A percentile compares a stretch with the other conserved stretches of the same genome.
Conservation (phyloP, 176 grass and related monocot species). For the Puya raimondii region DNA sequence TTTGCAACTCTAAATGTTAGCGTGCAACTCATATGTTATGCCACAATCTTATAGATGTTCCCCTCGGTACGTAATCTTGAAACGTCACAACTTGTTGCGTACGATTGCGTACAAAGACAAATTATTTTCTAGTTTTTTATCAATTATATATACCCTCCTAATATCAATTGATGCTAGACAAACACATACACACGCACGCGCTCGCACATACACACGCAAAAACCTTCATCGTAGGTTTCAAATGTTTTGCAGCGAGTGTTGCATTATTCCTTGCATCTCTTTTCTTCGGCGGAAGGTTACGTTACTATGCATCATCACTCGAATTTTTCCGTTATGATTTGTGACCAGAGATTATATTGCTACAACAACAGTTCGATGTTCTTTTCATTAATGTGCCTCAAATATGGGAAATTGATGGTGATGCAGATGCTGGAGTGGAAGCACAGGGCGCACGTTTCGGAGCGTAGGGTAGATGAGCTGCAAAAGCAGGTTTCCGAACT, state of each 20-base stretch:
- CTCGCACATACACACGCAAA: background rate
- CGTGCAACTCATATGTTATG: background rate
- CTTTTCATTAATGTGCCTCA: background rate
- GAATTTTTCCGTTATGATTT: background rate
- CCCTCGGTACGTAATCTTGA: too few relatives aligned
- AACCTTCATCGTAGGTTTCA: background rate
- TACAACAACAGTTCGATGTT: too few relatives aligned
- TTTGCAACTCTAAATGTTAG: background rate
- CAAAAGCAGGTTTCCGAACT: slow-evolving; percentile 49
- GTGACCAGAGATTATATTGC: too few relatives aligned
- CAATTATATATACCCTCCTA: too few relatives aligned
- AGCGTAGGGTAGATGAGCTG: slow-evolving; percentile 42
- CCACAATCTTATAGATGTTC: background rate
- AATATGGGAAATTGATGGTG: background rate
- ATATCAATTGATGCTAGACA: too few relatives aligned
- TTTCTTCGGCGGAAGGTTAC: background rate
- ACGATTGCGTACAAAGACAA: too few relatives aligned
- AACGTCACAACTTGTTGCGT: too few relatives aligned
- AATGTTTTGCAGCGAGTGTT: background rate
- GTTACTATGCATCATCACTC: background rate
- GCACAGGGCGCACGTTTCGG: slow-evolving; percentile 34
- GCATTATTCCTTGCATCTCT: background rate
- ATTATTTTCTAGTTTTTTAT: too few relatives aligned
- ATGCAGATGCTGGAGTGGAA: slow-evolving; percentile 79
- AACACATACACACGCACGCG: too few relatives aligned